Percentiles rank a stretch among this genome's conserved stretches.
Conservation (phyloP, 1,284 basidiomycete species). For the Hemileccinum hortonii region DNA sequence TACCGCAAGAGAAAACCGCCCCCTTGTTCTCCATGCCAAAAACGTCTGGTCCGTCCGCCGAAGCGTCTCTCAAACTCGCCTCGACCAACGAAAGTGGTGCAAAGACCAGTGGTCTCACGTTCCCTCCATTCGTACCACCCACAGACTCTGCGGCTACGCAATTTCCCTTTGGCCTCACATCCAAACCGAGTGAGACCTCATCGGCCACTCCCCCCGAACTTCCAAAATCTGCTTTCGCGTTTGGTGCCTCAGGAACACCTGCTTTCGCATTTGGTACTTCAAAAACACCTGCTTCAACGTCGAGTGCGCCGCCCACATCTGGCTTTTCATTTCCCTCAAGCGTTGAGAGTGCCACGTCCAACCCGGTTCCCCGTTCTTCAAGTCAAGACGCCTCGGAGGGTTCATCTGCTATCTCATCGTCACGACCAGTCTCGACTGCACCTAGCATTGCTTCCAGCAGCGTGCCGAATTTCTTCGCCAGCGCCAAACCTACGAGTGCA, state of each 20-base stretch:
- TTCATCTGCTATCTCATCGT: constrained; percentile 2
- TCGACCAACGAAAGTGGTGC: constrained; percentile 15
- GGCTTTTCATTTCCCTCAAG: constrained; percentile 15
- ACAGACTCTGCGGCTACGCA: constrained; percentile 15
- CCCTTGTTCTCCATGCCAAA: constrained; percentile 42
- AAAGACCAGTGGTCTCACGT: constrained; percentile 22
- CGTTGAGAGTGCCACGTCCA: constrained; percentile 8
- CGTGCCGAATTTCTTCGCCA: constrained; percentile 25
- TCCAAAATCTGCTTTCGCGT: constrained; percentile 23
- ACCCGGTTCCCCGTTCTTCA: neutral
- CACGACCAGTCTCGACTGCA: constrained; percentile 11
- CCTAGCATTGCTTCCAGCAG: constrained; percentile 19
- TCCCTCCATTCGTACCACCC: constrained; percentile 24
- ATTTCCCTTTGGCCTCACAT: constrained; percentile 13
- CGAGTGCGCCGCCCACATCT: constrained; percentile 7
- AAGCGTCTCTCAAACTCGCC: constrained; percentile 5
- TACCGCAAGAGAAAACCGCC: constrained; percentile 23
- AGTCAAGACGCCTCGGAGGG: constrained; percentile 12
- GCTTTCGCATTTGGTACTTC: constrained; percentile 10
- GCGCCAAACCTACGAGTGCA: constrained; percentile 15
- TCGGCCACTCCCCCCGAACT: constrained; percentile 12
- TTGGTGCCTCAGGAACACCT: constrained; percentile 7
- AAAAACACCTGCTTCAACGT: constrained; percentile 3
- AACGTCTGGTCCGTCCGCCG: constrained; percentile 27
- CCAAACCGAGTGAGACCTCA: constrained; percentile 23